A percentile compares a stretch with the other conserved stretches of the same genome.
Evolutionary conservation across 208 protist genomes (phyloP).

Genomic region (Wallacemonas sp.): DNA sequence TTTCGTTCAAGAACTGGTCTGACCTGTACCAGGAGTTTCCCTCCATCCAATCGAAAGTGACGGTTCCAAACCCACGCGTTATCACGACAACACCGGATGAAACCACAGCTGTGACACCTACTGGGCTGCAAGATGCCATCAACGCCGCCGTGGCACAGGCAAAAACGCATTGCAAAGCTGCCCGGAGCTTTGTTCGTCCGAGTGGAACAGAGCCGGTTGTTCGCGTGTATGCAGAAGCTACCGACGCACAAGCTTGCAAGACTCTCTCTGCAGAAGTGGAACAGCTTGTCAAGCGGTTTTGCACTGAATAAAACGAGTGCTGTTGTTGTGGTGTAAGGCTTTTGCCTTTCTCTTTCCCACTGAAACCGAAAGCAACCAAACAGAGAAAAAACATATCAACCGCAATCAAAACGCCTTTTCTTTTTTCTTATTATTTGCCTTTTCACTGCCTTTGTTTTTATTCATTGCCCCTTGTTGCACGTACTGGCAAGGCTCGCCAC

Average conservation of each 20-base stretch:
- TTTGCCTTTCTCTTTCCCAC: too few species aligned
- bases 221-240: slow-evolving; percentile 86
- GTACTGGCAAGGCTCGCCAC: too few species aligned
- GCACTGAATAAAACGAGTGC: slow-evolving; percentile 19
- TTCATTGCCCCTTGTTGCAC: background rate
- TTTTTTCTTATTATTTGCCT: background rate
- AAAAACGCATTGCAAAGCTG: slow-evolving; percentile 6
- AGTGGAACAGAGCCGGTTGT: slow-evolving; percentile 96
- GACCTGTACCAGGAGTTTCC: slow-evolving; percentile 65
- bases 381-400: background rate
- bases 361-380: too few species aligned
- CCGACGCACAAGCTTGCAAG: slow-evolving; percentile 28
- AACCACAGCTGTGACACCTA: slow-evolving; percentile 46
- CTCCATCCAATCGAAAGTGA: slow-evolving; percentile 56
- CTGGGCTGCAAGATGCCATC: slow-evolving; percentile 82
- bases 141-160: slow-evolving; percentile 54
- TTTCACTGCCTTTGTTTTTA: slow-evolving; percentile 10
- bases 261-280: slow-evolving; percentile 35
- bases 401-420: too few species aligned
- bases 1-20: slow-evolving; percentile 51
- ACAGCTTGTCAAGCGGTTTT: slow-evolving; percentile 41
- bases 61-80: slow-evolving; percentile 39
- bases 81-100: slow-evolving; percentile 84
- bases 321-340: too few species aligned
- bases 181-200: slow-evolving; percentile 90